phyloP scores from a whole-genome alignment of 2,329 filamentous ascomycete genomes.

The Cadophora malorum region DNA sequence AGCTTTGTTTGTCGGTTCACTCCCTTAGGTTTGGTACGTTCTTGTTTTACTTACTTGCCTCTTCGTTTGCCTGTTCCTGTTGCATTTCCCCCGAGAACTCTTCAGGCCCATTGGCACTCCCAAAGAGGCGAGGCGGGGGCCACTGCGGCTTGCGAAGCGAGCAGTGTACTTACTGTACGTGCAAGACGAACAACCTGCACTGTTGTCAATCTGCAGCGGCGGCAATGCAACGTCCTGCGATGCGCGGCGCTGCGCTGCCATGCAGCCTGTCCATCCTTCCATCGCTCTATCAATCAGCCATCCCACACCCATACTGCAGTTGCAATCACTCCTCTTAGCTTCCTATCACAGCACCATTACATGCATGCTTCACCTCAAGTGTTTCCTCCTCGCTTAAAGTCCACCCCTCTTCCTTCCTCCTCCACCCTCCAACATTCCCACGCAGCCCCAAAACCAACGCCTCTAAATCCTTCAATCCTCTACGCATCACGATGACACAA shows the following conservation, averaged over 20 bases:
- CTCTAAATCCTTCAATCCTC: background rate
- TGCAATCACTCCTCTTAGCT: background rate
- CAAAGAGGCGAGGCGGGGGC: too few species aligned
- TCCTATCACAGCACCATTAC: background rate
- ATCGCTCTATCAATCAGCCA: background rate
- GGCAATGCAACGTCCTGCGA: background rate
- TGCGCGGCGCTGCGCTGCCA: background rate
- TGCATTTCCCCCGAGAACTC: too few species aligned
- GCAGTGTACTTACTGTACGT: too few species aligned
- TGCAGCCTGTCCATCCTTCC: background rate
- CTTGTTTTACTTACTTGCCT: too few species aligned
- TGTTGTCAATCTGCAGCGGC: background rate
- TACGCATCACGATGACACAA: background rate
- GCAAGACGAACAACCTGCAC: background rate
- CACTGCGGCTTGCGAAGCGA: too few species aligned
- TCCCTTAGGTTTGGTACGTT: too few species aligned
- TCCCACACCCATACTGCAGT: too few species aligned
- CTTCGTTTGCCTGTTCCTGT: too few species aligned
- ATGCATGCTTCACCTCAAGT: background rate
- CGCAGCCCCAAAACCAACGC: background rate
- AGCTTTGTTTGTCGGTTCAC: too few species aligned
- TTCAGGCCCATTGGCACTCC: too few species aligned
- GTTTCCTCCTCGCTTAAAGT: background rate
- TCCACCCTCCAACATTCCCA: background rate
- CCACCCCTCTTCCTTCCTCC: background rate